Conservation (phyloP, 1,284 basidiomycete genomes). For the Sporisorium iseilematis-ciliati region DNA sequence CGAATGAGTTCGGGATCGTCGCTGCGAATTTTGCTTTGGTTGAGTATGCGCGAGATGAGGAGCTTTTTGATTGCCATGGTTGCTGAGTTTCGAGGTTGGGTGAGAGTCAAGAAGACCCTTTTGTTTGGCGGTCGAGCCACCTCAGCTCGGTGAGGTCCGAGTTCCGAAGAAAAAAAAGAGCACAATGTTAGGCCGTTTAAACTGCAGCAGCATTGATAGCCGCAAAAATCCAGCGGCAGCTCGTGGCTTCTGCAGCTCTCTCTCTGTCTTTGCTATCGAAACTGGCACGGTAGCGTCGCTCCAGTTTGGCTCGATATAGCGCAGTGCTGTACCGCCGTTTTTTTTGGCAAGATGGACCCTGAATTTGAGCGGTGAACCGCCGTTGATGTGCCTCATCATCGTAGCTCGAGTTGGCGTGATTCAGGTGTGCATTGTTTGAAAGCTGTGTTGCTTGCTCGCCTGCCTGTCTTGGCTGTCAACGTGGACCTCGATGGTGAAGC, state of each 20-base stretch:
- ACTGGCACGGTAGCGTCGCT: conserved; percentile 44
- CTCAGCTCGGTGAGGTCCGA: neutral
- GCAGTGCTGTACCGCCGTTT: conserved; percentile 12
- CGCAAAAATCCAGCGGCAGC: too few relatives aligned
- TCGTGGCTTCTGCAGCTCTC: neutral
- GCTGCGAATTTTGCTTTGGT: conserved; percentile 31
- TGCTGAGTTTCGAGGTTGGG: too few relatives aligned
- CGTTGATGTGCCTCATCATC: conserved; percentile 1
- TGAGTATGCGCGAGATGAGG: conserved; percentile 34
- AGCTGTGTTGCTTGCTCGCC: neutral
- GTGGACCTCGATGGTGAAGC: neutral
- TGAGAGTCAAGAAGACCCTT: too few relatives aligned
- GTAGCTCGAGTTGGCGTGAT: conserved; percentile 7
- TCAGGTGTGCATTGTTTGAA: neutral
- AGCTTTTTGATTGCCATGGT: conserved; percentile 40
- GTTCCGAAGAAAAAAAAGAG: neutral
- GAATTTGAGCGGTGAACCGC: neutral
- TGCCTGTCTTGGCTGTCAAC: neutral
- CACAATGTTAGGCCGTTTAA: conserved; percentile 8
- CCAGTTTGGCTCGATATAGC: conserved; percentile 18
- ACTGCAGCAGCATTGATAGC: too few relatives aligned
- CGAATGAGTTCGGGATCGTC: conserved; percentile 45
- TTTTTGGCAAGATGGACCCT: neutral
- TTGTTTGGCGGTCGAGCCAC: too few relatives aligned
- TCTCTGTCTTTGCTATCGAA: conserved; percentile 13